phyloP scores from a whole-genome alignment of 2,329 filamentous ascomycete species.

The Ophiocordyceps sinensis region DNA sequence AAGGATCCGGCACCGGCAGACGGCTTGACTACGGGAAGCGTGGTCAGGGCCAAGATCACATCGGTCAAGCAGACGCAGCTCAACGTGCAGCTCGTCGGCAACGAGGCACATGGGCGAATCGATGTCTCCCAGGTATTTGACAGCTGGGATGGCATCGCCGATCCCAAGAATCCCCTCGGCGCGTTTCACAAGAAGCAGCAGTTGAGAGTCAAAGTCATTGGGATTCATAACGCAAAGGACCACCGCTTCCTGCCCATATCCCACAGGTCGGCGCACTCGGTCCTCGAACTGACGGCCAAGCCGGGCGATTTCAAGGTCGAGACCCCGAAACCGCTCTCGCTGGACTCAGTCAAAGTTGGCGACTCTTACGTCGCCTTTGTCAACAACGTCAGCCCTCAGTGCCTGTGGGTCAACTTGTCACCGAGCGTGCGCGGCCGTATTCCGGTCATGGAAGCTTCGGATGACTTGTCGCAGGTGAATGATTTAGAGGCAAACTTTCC shows the following conservation, averaged over 20 bases:
- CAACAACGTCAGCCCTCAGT: slow-evolving; percentile 72
- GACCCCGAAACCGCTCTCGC: slow-evolving; percentile 37
- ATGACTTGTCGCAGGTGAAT: slow-evolving; percentile 67
- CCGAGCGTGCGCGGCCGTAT: slow-evolving; percentile 79
- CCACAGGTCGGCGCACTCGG: slow-evolving; percentile 66
- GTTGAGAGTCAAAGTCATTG: slow-evolving; percentile 63
- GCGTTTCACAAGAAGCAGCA: slow-evolving; percentile 58
- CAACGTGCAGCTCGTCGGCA: slow-evolving; percentile 74
- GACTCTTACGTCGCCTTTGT: slow-evolving; percentile 69
- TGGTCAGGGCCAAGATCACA: slow-evolving; percentile 64
- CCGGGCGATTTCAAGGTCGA: slow-evolving; percentile 43
- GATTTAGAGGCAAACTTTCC: slow-evolving; percentile 73
- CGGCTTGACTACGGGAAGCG: slow-evolving; percentile 58
- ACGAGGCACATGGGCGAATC: slow-evolving; percentile 66
- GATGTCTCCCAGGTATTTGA: slow-evolving; percentile 88
- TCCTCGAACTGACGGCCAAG: slow-evolving; percentile 80
- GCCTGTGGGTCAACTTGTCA: slow-evolving; percentile 81
- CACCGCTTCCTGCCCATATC: slow-evolving; percentile 86
- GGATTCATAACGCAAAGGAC: slow-evolving; percentile 78
- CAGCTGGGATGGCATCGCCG: slow-evolving; percentile 69
- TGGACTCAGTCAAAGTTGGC: slow-evolving; percentile 60
- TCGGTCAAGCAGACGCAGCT: slow-evolving; percentile 84
- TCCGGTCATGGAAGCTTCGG: slow-evolving; percentile 67
- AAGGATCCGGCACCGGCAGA: slow-evolving; percentile 32
- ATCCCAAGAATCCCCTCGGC: slow-evolving; percentile 65